Evolutionary conservation across 164 flowering plant species (phyloP).

Genomic region (Cinnamomum micranthum): DNA sequence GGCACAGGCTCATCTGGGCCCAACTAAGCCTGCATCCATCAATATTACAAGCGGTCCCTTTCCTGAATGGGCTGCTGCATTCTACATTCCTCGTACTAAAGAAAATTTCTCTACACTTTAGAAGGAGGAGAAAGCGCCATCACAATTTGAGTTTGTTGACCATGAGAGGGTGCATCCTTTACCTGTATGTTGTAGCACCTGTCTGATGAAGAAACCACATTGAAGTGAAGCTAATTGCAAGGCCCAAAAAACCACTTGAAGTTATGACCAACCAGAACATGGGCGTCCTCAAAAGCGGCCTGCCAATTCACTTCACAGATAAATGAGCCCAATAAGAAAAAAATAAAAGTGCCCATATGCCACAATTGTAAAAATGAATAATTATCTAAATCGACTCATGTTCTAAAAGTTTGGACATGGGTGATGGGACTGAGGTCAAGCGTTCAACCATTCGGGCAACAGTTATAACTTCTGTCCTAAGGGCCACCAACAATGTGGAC

Average conservation of each 20-base stretch:
- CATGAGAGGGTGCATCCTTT: neutral
- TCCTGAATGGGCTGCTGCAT: no score
- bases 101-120: no score
- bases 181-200: conserved; percentile 99
- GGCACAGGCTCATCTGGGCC: no score
- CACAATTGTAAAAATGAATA: neutral
- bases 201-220: conserved; percentile 99
- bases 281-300: conserved; percentile 78
- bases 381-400: no score
- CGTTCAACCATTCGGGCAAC: neutral
- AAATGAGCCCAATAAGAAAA: conserved; percentile 12
- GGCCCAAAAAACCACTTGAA: conserved; percentile 84
- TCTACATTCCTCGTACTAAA: no score
- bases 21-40: no score
- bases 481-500: neutral
- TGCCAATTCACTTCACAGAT: conserved; percentile 33
- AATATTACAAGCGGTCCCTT: no score
- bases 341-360: conserved; percentile 2
- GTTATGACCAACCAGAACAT: conserved; percentile 89
- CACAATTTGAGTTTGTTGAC: no score
- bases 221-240: conserved; percentile 97
- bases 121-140: no score
- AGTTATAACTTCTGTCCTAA: neutral
- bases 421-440: neutral
- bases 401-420: neutral